Evolutionary conservation across 2,329 filamentous ascomycete genomes (phyloP), one percentile per base, ranked within the genome.

Genomic region (Mycocentrospora acerina): DNA sequence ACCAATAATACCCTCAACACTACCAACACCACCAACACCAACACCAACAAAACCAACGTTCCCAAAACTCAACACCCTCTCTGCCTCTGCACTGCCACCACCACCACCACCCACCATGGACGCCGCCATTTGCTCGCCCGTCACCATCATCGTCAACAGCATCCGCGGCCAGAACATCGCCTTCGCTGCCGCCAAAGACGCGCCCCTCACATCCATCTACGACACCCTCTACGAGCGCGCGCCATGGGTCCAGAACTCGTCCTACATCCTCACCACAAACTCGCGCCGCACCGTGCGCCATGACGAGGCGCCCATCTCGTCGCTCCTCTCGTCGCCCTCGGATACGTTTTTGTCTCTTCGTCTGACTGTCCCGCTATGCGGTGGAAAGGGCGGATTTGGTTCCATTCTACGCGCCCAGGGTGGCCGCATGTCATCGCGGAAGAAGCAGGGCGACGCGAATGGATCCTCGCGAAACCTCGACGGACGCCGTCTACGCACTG

Each of bases 311-410:
- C 74, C 79, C 2, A 72, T 94, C 18, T 79, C 80, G 9, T 75
- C 76, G 10, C 77, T 90, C 14, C 76, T 93, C 25, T 71, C 77
- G 19, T 62, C 61, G 10, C 56, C 56, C 40, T 49, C 78, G 36
- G 81, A 86, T 72, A 81, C 82, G 24, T 84, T 97, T 51, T 76
- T 98, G 12, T 85, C 90, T 0, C 78, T 98, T 4, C 88, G 90
- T 37, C 81, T 98, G 19, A 85, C 83, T 6, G 75, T 85, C 2
- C 86, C 86, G 5, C 72, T 96, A 26, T 87, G 85, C 55, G 93
- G 94, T 72, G 94, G 94, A 64, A 98, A 98, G 66, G 93, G 93
- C 68, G 93, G 93, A 60, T 98, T 98, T 65, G 93, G 93, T 37
- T 97, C 91, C 2, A 94, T 98, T 68, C 82, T 98, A 25, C 88